Base-by-base conservation (phyloP, 805 yeast species). In the Hanseniaspora mollemarum region DNA sequence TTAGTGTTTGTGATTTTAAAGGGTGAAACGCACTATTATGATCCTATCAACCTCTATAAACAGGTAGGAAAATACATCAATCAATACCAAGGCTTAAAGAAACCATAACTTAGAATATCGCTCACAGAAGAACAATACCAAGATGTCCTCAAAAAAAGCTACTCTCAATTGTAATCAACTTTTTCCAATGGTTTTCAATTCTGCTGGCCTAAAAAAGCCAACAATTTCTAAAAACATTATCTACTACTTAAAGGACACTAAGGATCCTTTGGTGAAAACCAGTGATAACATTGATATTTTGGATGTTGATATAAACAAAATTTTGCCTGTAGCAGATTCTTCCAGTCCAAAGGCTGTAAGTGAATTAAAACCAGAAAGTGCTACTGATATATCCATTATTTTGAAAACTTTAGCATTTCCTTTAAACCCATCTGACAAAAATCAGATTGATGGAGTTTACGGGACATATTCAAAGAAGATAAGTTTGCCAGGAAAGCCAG, bases 341-440 rank as follows among this genome's bases (percentile, higher is more conserved):
- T 3, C 32, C 18, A 39, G 16, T 21, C 6, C 32, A 25, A 24
- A 13, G 5, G 43, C 31, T 13, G n/a, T 16, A 3, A 25, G 21
- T n/a, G 21, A 39, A 5, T 26, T n/a, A 5, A 39, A 39, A 39
- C 32, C 32, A 39, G 10, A 9, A 25, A 15, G 13, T 9, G 15
- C 3, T 21, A 12, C 21, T 6, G 43, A n/a, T 6, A 16, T 25
- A 8, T n/a, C 32, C 16, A 45, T 86, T 13, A 67, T 86, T n/a
- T 62, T 86, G 51, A 74, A 80, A 58, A 67, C 87, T 1, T 61
- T 87, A 35, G 95, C 94, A 0, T 76, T 83, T 55, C 95, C 96
- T 1, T 73, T 88, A 55, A 88, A 88, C 61, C 96, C 96, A 0
- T 83, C 95, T 0, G 97, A 88, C 62, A 70, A 86, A 61, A 83